Conservation (phyloP, 257 asterid genomes). For the Mitragyna speciosa region DNA sequence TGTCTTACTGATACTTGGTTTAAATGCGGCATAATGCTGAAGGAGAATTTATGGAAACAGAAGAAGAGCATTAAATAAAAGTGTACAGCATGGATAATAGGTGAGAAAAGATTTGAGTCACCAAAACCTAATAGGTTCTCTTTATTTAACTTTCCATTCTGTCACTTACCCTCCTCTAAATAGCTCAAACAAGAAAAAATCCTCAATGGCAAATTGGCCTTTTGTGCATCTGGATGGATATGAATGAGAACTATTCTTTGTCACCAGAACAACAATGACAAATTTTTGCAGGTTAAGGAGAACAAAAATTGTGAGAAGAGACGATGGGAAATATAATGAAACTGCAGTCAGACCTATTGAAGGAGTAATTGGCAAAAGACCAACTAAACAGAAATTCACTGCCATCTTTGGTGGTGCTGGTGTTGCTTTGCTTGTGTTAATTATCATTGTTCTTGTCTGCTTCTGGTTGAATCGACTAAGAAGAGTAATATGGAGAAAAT, state of each 20-base stretch:
- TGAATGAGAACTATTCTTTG: neutral
- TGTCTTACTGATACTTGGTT: neutral
- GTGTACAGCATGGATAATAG: neutral
- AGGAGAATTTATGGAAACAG: neutral
- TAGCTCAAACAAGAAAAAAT: neutral
- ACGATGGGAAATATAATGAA: neutral
- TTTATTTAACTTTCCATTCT: no score
- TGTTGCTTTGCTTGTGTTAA: conserved; percentile 5
- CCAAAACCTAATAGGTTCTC: no score
- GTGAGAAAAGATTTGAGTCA: neutral
- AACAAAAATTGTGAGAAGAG: neutral
- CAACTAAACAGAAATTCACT: neutral
- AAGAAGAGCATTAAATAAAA: neutral
- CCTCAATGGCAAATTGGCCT: neutral
- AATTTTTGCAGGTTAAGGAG: neutral
- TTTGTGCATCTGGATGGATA: no score
- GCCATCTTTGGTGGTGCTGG: conserved; percentile 18
- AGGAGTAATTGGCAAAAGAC: neutral
- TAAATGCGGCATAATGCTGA: neutral
- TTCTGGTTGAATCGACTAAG: conserved; percentile 8
- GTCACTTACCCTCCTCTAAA: no score
- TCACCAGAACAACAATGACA: neutral
- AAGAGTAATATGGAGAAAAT: conserved; percentile 7
- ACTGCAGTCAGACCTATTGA: neutral
- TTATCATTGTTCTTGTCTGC: neutral